phyloP scores from a whole-genome alignment of 495 filamentous ascomycete genomes.

The Aspergillus baeticus region DNA sequence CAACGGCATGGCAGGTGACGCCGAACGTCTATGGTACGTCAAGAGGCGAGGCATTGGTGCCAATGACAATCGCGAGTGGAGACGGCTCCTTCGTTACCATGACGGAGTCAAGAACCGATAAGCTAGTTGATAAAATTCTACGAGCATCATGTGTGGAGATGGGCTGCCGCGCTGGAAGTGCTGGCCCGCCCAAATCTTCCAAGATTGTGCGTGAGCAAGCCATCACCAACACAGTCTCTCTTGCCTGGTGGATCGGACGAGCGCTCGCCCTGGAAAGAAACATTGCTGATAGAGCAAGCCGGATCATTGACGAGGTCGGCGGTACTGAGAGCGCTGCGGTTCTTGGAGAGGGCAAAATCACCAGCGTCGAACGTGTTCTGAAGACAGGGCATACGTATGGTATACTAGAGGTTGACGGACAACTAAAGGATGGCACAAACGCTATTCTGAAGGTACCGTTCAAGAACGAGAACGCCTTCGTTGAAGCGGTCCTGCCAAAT shows the following conservation, averaged over 20 bases:
- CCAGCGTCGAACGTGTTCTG: slow-evolving; percentile 52
- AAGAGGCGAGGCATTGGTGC: slow-evolving; percentile 27
- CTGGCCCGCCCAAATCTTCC: slow-evolving; percentile 29
- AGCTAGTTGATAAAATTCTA: slow-evolving; percentile 30
- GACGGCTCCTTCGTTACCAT: slow-evolving; percentile 37
- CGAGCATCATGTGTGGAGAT: slow-evolving; percentile 34
- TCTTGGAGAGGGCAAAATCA: slow-evolving; percentile 61
- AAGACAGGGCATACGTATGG: slow-evolving; percentile 36
- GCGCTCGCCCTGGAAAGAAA: slow-evolving; percentile 50
- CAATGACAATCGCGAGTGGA: slow-evolving; percentile 36
- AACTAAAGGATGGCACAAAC: slow-evolving; percentile 50
- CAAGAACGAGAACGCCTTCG: slow-evolving; percentile 65
- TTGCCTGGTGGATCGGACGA: slow-evolving; percentile 47
- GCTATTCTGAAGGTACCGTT: slow-evolving; percentile 44
- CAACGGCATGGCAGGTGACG: slow-evolving; percentile 34
- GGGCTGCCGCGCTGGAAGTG: slow-evolving; percentile 31
- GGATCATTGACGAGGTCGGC: slow-evolving; percentile 56
- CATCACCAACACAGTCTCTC: slow-evolving; percentile 39
- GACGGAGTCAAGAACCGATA: slow-evolving; percentile 34
- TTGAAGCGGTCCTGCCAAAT: slow-evolving; percentile 30
- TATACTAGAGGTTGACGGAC: slow-evolving; percentile 33
- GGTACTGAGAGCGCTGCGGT: slow-evolving; percentile 50
- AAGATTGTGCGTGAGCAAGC: slow-evolving; percentile 27
- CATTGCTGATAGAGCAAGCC: slow-evolving; percentile 47
- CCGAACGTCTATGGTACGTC: slow-evolving; percentile 27